Percentiles rank a stretch among this genome's conserved stretches.
phyloP scores from a whole-genome alignment of 2,329 filamentous ascomycete species.

The Didymosphaeria variabile region DNA sequence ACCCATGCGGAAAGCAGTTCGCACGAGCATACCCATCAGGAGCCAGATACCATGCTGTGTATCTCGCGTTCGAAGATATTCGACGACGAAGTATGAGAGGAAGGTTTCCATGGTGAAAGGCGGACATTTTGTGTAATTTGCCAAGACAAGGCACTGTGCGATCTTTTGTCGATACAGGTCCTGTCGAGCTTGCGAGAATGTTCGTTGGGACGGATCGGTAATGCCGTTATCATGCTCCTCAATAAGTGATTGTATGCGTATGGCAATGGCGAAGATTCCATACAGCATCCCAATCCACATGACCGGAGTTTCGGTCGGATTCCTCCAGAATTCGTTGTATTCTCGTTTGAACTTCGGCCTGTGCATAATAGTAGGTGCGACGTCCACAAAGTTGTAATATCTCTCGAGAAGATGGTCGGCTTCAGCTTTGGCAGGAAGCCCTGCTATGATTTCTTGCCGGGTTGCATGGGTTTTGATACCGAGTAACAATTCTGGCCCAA shows the following conservation, averaged over 20 bases:
- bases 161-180: conserved; percentile 43
- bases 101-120: conserved; percentile 44
- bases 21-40: conserved; percentile 40
- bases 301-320: conserved; percentile 47
- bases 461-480: conserved; percentile 37
- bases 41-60: conserved; percentile 42
- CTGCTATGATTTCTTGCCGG: conserved; percentile 40
- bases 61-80: conserved; percentile 40
- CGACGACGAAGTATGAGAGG: conserved; percentile 41
- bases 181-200: conserved; percentile 32
- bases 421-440: conserved; percentile 36
- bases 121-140: conserved; percentile 47
- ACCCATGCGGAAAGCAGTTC: conserved; percentile 51
- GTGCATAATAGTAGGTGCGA: conserved; percentile 38
- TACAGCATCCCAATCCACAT: conserved; percentile 59
- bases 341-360: conserved; percentile 40
- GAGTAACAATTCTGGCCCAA: conserved; percentile 42
- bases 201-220: conserved; percentile 17
- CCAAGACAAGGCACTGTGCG: conserved; percentile 44
- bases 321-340: conserved; percentile 57
- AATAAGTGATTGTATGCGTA: conserved; percentile 34
- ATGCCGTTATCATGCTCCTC: conserved; percentile 20
- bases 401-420: conserved; percentile 35
- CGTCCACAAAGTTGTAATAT: conserved; percentile 40
- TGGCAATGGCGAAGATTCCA: conserved; percentile 46